Base-by-base conservation (phyloP, 768 basidiomycete species). In the Rossbeevera mucosa region DNA sequence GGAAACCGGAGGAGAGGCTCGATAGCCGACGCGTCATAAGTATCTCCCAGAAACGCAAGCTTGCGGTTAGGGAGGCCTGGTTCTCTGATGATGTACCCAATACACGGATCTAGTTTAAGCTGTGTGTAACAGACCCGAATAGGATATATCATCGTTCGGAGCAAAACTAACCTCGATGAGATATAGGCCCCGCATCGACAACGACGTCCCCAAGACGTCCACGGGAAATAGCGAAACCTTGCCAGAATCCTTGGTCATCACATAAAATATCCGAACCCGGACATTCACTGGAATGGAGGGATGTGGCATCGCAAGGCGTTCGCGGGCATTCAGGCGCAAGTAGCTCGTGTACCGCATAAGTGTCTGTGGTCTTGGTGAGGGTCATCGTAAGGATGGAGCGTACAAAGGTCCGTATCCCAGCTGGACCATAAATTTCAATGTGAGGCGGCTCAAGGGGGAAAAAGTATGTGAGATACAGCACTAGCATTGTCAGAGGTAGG, bases 311-410 rank as follows among this genome's bases (percentile, higher is more conserved):
- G 53, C 82, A 83, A 7, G 80, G 68, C 3, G 80, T 84, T 0
- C 72, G 60, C n/a, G 62, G 33, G 54, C 91, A 88, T n/a, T 69
- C 69, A 2, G 69, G 59, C 2, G 70, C 74, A 18, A 94, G 74
- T 1, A 94, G 78, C 63, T 94, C 91, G 64, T 94, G 89, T 1
- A 91, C 88, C 33, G 76, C 78, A 62, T 86, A 94, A 13, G 74
- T 78, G 43, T 85, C 80, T 1, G 77, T 72, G 3, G 82, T 80
- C 26, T 69, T 72, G 7, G 81, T 81, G 36, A 80, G 71, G 0
- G 92, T 91, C 71, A 89, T 78, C 48, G 76, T 76, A 60, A 93
- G 75, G 50, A 79, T 80, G 36, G 78, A 78, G 41, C 91, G 86
- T 22, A 94, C 71, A 66, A 93, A 88, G 18, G 72, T 68, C 25